Evolutionary conservation across 2,329 filamentous ascomycete species (phyloP), one percentile per base, ranked within the genome.

Genomic region (Emergomyces pasteurianus): DNA sequence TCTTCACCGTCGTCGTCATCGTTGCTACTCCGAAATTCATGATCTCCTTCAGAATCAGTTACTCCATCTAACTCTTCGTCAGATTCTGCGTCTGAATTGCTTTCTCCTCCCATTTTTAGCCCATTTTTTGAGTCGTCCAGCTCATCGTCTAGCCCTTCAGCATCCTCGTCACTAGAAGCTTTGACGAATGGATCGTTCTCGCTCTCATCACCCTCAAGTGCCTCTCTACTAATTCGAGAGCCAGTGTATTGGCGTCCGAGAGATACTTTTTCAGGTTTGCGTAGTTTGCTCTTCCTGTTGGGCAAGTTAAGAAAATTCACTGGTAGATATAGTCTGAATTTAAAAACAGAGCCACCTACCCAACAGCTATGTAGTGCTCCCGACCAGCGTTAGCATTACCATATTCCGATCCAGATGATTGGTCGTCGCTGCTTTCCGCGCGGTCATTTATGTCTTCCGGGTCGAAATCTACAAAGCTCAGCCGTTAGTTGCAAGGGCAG

Each of bases 341-440:
- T 31, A 31, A 34, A 28, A 21, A 40, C 3, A 38, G 16, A n/a
- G 26, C 8, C 49, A 10, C 79, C 60, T 77, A 87, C 80, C 86
- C 88, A 38, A 96, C 89, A 58, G 81, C 75, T 50, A 88, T 82
- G 71, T 97, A 97, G 72, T 97, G 92, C 68, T 96, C 92, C 38
- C 92, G 88, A 23, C 88, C 90, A 12, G 80, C 80, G 63, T 82
- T 75, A 12, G 72, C 78, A 66, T 80, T 73, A 47, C 67, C 73
- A 61, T 75, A 75, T 26, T 73, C 75, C 5, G 64, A 63, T 52
- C 80, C 83, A 58, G 78, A 81, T 16, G 74, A 73, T 50, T 77
- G 79, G 54, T 82, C 83, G 60, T 82, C 81, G 60, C 80, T 81
- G n/a, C 80, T 80, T 63, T 75, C 74, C 18, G 80, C 80, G 21